phyloP scores from a whole-genome alignment of 2,329 filamentous ascomycete genomes.

The Thelonectria blattea region DNA sequence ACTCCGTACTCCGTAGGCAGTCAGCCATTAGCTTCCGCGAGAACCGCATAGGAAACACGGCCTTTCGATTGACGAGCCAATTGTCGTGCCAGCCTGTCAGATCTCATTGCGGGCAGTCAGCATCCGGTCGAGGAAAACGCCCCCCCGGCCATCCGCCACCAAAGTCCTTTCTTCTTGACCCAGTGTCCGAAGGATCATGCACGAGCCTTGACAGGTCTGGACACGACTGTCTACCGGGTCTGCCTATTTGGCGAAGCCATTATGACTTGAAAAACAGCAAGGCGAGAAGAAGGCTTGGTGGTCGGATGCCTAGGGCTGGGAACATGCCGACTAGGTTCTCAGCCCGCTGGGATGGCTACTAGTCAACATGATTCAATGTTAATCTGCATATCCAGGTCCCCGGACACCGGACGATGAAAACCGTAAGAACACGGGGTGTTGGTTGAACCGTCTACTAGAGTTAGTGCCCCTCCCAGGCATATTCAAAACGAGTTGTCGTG shows the following conservation, averaged over 20 bases:
- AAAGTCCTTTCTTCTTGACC: background rate
- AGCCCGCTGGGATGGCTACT: background rate
- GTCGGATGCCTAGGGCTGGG: background rate
- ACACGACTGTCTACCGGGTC: background rate
- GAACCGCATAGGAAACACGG: background rate
- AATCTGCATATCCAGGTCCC: no score
- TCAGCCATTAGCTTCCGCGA: background rate
- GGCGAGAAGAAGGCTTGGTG: background rate
- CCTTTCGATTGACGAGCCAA: background rate
- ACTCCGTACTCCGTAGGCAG: background rate
- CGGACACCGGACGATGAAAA: background rate
- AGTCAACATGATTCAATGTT: no score
- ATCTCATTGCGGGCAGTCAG: background rate
- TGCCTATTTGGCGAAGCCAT: conserved; percentile 8
- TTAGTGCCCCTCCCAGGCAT: background rate
- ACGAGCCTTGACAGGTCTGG: background rate
- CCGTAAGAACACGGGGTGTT: background rate
- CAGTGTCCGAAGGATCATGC: background rate
- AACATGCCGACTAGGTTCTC: background rate
- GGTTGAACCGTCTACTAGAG: background rate
- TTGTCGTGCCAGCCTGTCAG: background rate
- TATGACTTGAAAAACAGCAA: background rate
- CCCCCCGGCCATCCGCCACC: background rate
- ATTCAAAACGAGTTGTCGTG: background rate
- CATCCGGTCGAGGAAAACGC: background rate